Base-by-base conservation (phyloP, 371 early-diverging fungal species). In the Entomophthora muscae region DNA sequence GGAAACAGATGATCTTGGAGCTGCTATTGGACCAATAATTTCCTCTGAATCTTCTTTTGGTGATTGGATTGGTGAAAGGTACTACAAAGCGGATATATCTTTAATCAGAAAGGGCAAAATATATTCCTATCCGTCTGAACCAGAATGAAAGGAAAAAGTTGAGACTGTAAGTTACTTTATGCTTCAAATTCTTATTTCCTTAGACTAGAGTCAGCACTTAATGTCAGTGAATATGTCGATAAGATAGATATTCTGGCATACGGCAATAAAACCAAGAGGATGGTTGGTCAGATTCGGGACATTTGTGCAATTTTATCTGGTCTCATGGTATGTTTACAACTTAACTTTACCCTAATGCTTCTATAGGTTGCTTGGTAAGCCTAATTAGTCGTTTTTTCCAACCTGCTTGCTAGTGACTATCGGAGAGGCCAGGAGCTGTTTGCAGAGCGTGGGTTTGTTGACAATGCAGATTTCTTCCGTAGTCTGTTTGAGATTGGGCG, bases 401-500 rank as follows among this genome's bases (percentile, higher is more conserved):
- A n/a, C n/a, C n/a, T n/a, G n/a, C n/a, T n/a, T n/a, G n/a, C 85
- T 53, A 82, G 85, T 55, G 89, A 90, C 68, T 90, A 89, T 69
- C 83, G 82, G 56, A 78, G 77, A 17, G 97, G 97, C 0, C 94
- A 95, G 68, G 80, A 83, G 59, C 72, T 96, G 32, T 92, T 95
- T 71, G 78, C 83, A 32, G 86, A 91, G 52, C 76, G 86, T 63
- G 77, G 78, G 30, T 95, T 89, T 69, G 84, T 82, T 53, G 85
- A 91, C 32, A 95, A 95, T 66, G 86, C 80, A 55, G 85, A 83
- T 60, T 91, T 96, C 62, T 95, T 84, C 73, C 89, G 89, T 64
- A 77, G 72, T 52, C 82, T 93, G n/a, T 92, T 95, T 70, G 98
- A 97, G 73, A 82, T 97, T 63, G 98, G 98, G 21, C 83, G 98